Percentiles rank a stretch among this genome's conserved stretches.
phyloP scores from a whole-genome alignment of 306 rosid genomes.

The Prunus dulcis region DNA sequence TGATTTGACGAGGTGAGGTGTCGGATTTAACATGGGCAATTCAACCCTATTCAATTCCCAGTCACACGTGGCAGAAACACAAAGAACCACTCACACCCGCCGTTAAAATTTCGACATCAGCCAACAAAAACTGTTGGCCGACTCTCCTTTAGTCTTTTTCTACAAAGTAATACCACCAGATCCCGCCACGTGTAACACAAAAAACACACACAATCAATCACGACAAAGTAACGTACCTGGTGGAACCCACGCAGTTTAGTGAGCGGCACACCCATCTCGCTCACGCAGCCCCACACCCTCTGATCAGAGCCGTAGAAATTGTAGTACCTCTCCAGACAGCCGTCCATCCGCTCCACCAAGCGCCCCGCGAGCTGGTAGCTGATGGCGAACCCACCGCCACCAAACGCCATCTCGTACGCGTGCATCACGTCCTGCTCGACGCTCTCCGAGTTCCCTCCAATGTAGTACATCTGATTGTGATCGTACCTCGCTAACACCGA shows the following conservation, averaged over 20 bases:
- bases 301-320: slow-evolving; percentile 94
- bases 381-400: slow-evolving; percentile 91
- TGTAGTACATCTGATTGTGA: slow-evolving; percentile 60
- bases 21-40: background rate
- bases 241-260: slow-evolving; percentile 76
- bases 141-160: background rate
- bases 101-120: background rate
- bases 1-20: background rate
- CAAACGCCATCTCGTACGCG: slow-evolving; percentile 85
- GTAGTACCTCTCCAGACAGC: slow-evolving; percentile 70
- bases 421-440: slow-evolving; percentile 82
- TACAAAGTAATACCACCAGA: background rate
- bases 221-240: slow-evolving; percentile 50
- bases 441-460: slow-evolving; percentile 95
- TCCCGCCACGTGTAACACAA: background rate
- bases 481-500: slow-evolving; percentile 67
- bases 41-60: background rate
- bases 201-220: too few relatives aligned
- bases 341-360: slow-evolving; percentile 57
- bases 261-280: slow-evolving; percentile 78
- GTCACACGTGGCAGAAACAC: background rate
- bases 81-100: background rate
- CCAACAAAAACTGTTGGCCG: background rate
- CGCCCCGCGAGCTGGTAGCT: slow-evolving; percentile 78
- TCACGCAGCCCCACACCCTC: slow-evolving; percentile 80